Evolutionary conservation across 1,284 basidiomycete species (phyloP), one percentile per base, ranked within the genome.

Genomic region (Sporisorium scitamineum): DNA sequence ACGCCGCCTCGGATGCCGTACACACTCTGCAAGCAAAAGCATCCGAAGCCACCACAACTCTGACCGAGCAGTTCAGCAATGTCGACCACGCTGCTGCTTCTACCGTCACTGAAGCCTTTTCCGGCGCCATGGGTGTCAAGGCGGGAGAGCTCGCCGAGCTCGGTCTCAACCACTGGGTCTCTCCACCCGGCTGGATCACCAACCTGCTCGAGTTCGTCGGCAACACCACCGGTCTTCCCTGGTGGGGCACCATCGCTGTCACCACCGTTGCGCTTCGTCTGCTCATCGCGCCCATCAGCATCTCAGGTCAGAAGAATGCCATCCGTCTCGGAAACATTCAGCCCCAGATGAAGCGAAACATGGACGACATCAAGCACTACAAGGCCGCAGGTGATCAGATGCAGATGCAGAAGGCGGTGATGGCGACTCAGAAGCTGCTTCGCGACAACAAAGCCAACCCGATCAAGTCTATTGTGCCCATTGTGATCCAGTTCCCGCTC

Each of bases 91-190:
- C 71, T 14, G 42, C 67, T 5, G 63, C 61, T 16, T 47, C 70
- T 27, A 80, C 69, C 34, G 60, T 78, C 27, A 62, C 63, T 22
- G 78, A 80, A 53, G 51, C 62, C 4, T 59, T 76, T n/a, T 31
- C 45, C 18, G 61, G 63, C 16, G 66, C 70, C 2, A 53, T 60
- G 37, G 74, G 69, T 45, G 80, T 94, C 39, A 90, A 92, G 72
- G 90, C 90, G 34, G 93, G 93, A 0, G 94, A 95, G 86, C 88
- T 96, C 39, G 89, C 91, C 22, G 89, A 91, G 13, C 88, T 94
- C 44, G 94, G 93, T 3, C 88, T 95, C 5, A 88, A 89, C 20
- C 87, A 89, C 59, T 90, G 88, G 86, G 88, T 18, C 18, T 58
- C 72, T 34, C 80, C 80, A 10, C 64, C 65, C 6, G 80, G 92